Evolutionary conservation across 108 stramenopile species (phyloP).

Genomic region (Skeletonema potamos): DNA sequence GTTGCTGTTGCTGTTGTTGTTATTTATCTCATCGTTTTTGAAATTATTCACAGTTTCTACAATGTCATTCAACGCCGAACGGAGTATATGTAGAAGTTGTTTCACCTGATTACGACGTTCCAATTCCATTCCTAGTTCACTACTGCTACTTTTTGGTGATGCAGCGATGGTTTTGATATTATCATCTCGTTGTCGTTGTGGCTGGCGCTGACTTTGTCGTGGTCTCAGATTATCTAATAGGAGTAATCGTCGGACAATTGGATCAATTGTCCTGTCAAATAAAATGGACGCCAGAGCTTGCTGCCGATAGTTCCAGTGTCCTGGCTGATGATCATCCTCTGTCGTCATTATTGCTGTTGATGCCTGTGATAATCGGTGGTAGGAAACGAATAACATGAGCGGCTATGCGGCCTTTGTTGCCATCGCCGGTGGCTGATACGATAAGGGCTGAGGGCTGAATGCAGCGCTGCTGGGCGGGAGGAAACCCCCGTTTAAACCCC

Average conservation of each 20-base stretch:
- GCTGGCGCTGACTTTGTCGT: neutral
- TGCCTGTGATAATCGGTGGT: no score
- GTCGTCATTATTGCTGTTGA: neutral
- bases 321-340: neutral
- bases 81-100: conserved; percentile 1
- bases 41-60: neutral
- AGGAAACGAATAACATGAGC: no score
- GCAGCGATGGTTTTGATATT: neutral
- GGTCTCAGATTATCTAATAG: neutral
- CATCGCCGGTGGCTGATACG: no score
- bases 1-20: no score
- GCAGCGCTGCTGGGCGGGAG: no score
- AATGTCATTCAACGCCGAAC: neutral
- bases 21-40: neutral
- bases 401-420: no score
- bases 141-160: neutral
- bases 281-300: conserved; percentile 1
- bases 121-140: neutral
- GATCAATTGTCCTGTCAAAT: conserved; percentile 5
- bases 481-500: no score
- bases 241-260: conserved; percentile 5
- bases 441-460: no score
- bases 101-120: neutral
- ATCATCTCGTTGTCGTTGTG: neutral
- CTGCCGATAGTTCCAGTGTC: neutral